Base-by-base conservation (phyloP, 169 alveolate species). In the Pseudocohnilembus persalinus region DNA sequence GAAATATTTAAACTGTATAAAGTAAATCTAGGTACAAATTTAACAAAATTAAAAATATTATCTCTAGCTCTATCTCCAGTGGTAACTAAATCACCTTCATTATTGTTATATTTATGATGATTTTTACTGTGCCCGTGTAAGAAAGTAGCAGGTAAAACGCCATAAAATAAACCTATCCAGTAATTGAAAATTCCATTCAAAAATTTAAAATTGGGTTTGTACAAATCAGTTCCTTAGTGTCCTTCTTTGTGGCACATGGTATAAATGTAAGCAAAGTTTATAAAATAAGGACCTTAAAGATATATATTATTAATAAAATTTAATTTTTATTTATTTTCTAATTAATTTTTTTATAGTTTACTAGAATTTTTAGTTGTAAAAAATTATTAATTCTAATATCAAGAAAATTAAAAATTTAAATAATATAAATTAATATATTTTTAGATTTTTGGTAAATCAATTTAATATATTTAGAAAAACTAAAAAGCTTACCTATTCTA, bases 171-270 rank as follows among this genome's bases (percentile, higher is more conserved):
- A 30, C 80, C 80, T 24, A 75, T 75, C 80, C 80, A 75, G 68
- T 64, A 75, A 64, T 75, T 75, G 34, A 75, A 75, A 24, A 75
- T 75, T 64, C 33, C 33, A 24, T 64, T 75, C 29, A 75, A 75
- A 31, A 75, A 75, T 27, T 35, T 75, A 24, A 31, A 75, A 29
- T 35, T 35, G 31, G 31, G 68, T 16, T 75, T 75, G 80, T 75
- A 75, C 25, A 75, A 64, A 4, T n/a, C 80, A 75, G 80, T 64
- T 29, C 80, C 80, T 64, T 31, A 31, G 27, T 75, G 80, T 75
- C 80, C 80, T 75, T 75, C 80, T n/a, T 75, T 75, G 80, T 75
- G 80, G 63, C 68, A 75, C 1, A 75, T 28, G 63, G 80, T 64
- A 31, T 75, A 75, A 29, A 35, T 31, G 68, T 64, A 75, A 30